Base-by-base conservation (phyloP, 1,139 yeast species). In the Meyerozyma smithsonii region DNA sequence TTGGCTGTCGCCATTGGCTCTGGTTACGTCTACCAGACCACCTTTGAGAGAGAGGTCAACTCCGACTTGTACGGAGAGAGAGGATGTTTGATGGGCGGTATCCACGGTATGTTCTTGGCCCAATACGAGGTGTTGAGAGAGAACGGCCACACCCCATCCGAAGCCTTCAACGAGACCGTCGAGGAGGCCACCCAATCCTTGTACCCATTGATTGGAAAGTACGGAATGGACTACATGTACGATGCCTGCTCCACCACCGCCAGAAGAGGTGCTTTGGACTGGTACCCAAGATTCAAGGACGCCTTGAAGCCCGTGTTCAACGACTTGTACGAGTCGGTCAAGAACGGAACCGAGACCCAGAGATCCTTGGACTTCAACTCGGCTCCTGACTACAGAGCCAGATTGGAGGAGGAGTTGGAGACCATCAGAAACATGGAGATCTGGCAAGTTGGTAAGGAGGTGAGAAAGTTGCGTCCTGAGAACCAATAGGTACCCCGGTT, bases 171-270 rank as follows among this genome's bases (percentile, higher is more conserved):
- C 73, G 98, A 92, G 81, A 92, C 98, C 56, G 98, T 92, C 58
- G 98, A 92, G 80, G 98, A 92, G 78, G 98, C 98, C 55, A 92
- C 98, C 52, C 98, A 92, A 79, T 92, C 97, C 45, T 81, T 92
- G 61, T 92, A 92, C 86, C 98, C 98, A 73, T 84, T 92, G 79
- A 73, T 92, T 60, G 98, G 98, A 74, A 88, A 87, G 76, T 86
- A 92, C 81, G 98, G 98, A 78, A 92, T 92, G 98, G 98, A 92
- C 77, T 92, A 92, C 92, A 92, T 92, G 98, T 92, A 92, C 83
- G 97, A 90, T 66, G 98, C 98, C 59, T 92, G 98, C 77, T 92
- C 98, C 55, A 92, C 98, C 66, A 92, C 98, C 57, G 98, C 98
- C 59, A 88, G 97, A 81, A 89, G 98, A 79, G 98, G 98, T 81